Evolutionary conservation across 768 basidiomycete species (phyloP), one percentile per base, ranked within the genome.

Genomic region (Lentinula aciculospora): DNA sequence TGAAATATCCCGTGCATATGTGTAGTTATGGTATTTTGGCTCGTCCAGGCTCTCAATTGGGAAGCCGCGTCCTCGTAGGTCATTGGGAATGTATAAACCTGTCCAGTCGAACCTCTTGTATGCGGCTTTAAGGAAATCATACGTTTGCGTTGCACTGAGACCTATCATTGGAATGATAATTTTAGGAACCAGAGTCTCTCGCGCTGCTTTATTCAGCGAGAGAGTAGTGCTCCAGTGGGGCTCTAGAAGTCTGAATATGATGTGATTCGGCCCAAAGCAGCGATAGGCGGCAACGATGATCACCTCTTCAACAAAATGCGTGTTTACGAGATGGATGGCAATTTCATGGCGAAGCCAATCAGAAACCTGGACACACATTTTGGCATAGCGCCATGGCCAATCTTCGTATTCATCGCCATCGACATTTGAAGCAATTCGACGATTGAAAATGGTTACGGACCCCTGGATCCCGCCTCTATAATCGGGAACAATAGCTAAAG

Each of bases 311-410:
- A 70, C 63, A 10, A 71, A 61, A 58, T 71, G 70, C 3, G 70
- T 69, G 37, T 69, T 55, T 39, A 64, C 64, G 15, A 71, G 64
- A 51, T 71, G 70, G 40, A 67, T 59, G 3, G 60, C 57, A 45
- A 71, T 47, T 49, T 71, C 70, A 55, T 71, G 69, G 15, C 62
- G 60, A n/a, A 61, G 28, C 68, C 69, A 71, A 58, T 71, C 70
- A 13, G 68, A 65, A 4, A 65, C 62, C 42, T 66, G 66, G n/a
- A 58, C 61, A 46, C 68, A 69, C 60, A 61, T 69, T 58, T 71
- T 71, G 13, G 70, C 70, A 37, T 69, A 70, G 17, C 70, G 67
- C 70, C 70, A 71, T 0, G 69, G 69, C 70, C 70, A 71, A 40
- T 71, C 70, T 13, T n/a, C 21, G 4, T 47, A 51, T 48, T 70